Conservation (phyloP, 805 yeast species). For the Zygosaccharomyces rouxii region DNA sequence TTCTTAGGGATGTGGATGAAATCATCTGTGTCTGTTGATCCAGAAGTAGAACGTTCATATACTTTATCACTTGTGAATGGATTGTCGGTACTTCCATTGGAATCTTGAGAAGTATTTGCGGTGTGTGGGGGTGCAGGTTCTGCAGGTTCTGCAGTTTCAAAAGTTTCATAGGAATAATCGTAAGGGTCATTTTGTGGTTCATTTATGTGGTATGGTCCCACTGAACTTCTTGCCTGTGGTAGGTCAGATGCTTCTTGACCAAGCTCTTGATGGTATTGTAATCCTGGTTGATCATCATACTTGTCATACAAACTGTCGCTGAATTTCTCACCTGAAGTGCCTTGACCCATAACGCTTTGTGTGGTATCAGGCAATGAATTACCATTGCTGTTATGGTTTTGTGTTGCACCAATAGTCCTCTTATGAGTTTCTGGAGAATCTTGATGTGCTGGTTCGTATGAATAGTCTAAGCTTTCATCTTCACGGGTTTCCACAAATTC, state of each 20-base stretch:
- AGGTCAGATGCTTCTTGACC: not conserved
- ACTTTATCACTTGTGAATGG: not conserved
- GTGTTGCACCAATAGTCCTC: not conserved
- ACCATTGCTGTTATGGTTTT: not conserved
- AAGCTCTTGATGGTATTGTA: not conserved
- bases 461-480: not conserved
- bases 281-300: not conserved
- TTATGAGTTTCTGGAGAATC: not conserved
- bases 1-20: constrained; percentile 12
- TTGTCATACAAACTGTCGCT: constrained; percentile 1
- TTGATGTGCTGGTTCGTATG: not conserved
- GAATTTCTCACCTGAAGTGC: not conserved
- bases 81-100: not conserved
- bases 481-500: not conserved
- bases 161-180: constrained; percentile 2
- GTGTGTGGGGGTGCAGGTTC: constrained; percentile 2
- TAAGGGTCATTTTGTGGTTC: not conserved
- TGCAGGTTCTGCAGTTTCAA: not conserved
- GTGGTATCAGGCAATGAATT: not conserved
- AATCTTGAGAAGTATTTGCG: constrained; percentile 16
- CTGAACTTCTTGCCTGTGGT: not conserved
- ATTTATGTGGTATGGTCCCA: not conserved
- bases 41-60: not conserved
- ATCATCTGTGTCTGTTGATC: constrained; percentile 8
- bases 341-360: not conserved